Evolutionary conservation across 2,329 filamentous ascomycete species (phyloP).

Genomic region (Epichloe gansuensis): DNA sequence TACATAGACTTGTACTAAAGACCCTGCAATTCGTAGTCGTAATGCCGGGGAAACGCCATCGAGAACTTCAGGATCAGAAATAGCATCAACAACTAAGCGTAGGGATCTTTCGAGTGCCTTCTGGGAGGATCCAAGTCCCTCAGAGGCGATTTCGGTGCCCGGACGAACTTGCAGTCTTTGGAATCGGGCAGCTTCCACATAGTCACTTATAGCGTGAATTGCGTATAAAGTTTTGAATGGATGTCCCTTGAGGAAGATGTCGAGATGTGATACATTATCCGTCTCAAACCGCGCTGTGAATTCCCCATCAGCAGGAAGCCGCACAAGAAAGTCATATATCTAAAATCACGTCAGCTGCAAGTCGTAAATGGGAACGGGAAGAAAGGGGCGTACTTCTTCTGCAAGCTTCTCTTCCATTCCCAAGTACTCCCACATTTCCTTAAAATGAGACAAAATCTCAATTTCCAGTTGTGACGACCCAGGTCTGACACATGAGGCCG

Average conservation of each 20-base stretch:
- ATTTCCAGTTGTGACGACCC: conserved; percentile 55
- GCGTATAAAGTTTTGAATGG: conserved; percentile 67
- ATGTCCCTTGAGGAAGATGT: conserved; percentile 56
- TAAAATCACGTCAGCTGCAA: conserved; percentile 17
- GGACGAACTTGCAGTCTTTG: conserved; percentile 16
- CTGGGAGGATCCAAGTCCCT: conserved; percentile 7
- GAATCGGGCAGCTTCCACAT: conserved; percentile 36
- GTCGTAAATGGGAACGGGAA: not conserved
- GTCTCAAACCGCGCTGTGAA: conserved; percentile 48
- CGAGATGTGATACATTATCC: conserved; percentile 36
- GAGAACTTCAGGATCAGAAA: conserved; percentile 45
- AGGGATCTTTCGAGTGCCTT: conserved; percentile 29
- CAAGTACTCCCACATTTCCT: conserved; percentile 72
- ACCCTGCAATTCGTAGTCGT: conserved; percentile 16
- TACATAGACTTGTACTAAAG: conserved; percentile 18
- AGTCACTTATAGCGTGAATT: conserved; percentile 52
- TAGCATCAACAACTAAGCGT: conserved; percentile 44
- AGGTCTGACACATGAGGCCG: conserved; percentile 32
- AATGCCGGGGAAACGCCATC: conserved; percentile 18
- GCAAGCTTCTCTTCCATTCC: conserved; percentile 59
- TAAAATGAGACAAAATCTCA: conserved; percentile 71
- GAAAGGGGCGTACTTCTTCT: conserved; percentile 41
- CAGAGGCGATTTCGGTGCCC: not conserved
- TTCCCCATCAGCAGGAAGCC: conserved; percentile 55
- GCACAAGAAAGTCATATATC: conserved; percentile 60